phyloP scores from a whole-genome alignment of 768 basidiomycete species.

The Agaricus subrufescens region DNA sequence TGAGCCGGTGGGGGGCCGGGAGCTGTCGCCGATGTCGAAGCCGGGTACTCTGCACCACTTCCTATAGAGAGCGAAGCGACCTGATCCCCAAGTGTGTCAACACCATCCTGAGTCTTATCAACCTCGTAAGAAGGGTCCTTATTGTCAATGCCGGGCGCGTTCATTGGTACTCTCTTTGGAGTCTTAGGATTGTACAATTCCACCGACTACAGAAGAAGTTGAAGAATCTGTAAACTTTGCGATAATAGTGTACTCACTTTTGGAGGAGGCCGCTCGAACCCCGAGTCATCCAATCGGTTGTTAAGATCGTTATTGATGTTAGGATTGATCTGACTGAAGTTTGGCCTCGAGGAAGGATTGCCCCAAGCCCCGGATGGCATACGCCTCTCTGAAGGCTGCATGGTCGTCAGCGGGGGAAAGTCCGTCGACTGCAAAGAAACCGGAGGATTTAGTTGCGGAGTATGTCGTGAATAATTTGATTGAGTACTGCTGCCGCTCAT shows the following conservation, averaged over 20 bases:
- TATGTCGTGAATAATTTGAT: constrained; percentile 19
- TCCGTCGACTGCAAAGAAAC: constrained; percentile 52
- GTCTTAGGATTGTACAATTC: constrained; percentile 34
- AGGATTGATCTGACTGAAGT: constrained; percentile 37
- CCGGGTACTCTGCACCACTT: not conserved
- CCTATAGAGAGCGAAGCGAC: constrained; percentile 30
- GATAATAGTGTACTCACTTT: constrained; percentile 27
- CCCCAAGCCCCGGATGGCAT: constrained; percentile 67
- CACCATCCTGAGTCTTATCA: constrained; percentile 18
- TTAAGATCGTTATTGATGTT: constrained; percentile 16
- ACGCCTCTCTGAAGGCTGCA: constrained; percentile 44
- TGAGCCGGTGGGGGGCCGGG: not conserved
- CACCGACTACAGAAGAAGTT: constrained; percentile 16
- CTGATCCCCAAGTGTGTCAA: constrained; percentile 31
- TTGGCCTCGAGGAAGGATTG: constrained; percentile 47
- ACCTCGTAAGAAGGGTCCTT: constrained; percentile 13
- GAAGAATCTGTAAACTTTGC: not conserved
- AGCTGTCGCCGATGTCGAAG: not conserved
- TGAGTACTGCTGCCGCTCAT: constrained; percentile 31
- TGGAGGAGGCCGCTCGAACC: constrained; percentile 42
- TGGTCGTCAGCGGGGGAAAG: constrained; percentile 63
- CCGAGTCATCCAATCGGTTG: constrained; percentile 36
- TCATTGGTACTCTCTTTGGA: constrained; percentile 18
- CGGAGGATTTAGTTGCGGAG: constrained; percentile 31
- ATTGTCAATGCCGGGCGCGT: constrained; percentile 12